Percentiles rank a stretch among this genome's conserved stretches.
These are phyloP conservation scores for Sphaerosporella brunnea DNA, from an alignment of 495 filamentous ascomycete genomes.

Conservation along the genomic window DNA sequence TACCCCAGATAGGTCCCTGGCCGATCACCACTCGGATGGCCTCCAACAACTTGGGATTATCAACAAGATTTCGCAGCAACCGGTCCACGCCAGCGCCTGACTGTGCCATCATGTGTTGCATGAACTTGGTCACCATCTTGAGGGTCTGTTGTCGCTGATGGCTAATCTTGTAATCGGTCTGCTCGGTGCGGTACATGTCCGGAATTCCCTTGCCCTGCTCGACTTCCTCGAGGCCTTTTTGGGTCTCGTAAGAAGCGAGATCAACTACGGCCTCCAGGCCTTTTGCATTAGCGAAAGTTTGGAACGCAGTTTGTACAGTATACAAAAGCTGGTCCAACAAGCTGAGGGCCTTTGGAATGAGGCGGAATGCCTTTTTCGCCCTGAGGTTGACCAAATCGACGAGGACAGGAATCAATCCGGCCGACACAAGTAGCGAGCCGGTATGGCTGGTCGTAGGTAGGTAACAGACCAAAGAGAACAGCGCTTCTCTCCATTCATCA, in stretches of 20 bases:
- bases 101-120: constrained; percentile 84
- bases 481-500: constrained; percentile 75
- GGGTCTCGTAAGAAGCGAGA: constrained; percentile 63
- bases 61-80: constrained; percentile 77
- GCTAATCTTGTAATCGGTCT: constrained; percentile 81
- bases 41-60: constrained; percentile 65
- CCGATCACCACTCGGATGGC: constrained; percentile 67
- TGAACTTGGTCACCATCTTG: constrained; percentile 86
- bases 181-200: constrained; percentile 54
- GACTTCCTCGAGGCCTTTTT: constrained; percentile 46
- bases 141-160: constrained; percentile 82
- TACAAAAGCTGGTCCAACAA: constrained; percentile 81
- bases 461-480: constrained; percentile 63
- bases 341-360: constrained; percentile 57
- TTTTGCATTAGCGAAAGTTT: constrained; percentile 54
- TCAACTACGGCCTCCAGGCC: constrained; percentile 76
- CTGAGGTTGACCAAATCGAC: constrained; percentile 77
- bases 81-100: constrained; percentile 73
- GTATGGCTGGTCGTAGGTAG: constrained; percentile 48
- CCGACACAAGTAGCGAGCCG: constrained; percentile 48
- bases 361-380: constrained; percentile 62
- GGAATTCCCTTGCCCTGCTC: constrained; percentile 54
- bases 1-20: constrained; percentile 61
- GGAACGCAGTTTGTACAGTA: constrained; percentile 60
- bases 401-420: constrained; percentile 73